Conservation (phyloP, 2,329 filamentous ascomycete species). For the Colletotrichum tropicale region DNA sequence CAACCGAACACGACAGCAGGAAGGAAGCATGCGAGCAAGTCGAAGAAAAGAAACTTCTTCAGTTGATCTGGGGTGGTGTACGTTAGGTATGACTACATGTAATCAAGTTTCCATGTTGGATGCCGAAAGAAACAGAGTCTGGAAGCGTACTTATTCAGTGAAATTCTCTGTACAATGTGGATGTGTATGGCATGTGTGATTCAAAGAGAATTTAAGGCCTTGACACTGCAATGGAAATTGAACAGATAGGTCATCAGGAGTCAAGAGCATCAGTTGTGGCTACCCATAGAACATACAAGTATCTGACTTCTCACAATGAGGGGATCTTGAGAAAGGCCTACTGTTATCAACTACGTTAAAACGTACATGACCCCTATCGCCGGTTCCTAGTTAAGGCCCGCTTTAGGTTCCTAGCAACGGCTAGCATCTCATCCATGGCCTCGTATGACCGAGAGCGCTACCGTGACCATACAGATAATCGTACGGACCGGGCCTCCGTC, state of each 20-base stretch:
- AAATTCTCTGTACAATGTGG: fast-evolving
- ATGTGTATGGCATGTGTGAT: not conserved
- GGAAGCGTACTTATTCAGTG: not conserved
- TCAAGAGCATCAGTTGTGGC: not conserved
- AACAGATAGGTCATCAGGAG: not conserved
- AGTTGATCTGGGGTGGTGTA: not conserved
- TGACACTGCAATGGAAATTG: not conserved
- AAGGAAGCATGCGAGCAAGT: not conserved
- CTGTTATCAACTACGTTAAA: too few relatives aligned
- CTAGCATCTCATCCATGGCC: too few relatives aligned
- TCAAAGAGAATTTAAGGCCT: not conserved
- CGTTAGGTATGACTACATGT: not conserved
- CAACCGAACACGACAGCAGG: not conserved
- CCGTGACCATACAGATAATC: too few relatives aligned
- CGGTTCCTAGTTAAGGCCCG: too few relatives aligned
- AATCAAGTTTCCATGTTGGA: not conserved
- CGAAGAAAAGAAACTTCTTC: not conserved
- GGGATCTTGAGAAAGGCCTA: too few relatives aligned
- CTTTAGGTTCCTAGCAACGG: too few relatives aligned
- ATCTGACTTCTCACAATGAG: too few relatives aligned
- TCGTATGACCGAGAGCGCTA: too few relatives aligned
- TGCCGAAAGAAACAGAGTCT: not conserved
- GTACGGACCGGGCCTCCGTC: too few relatives aligned
- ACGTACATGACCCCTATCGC: too few relatives aligned
- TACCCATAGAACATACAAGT: not conserved